Base-by-base conservation (phyloP, 139 green algal genomes). In the Asterochloris sp. region DNA sequence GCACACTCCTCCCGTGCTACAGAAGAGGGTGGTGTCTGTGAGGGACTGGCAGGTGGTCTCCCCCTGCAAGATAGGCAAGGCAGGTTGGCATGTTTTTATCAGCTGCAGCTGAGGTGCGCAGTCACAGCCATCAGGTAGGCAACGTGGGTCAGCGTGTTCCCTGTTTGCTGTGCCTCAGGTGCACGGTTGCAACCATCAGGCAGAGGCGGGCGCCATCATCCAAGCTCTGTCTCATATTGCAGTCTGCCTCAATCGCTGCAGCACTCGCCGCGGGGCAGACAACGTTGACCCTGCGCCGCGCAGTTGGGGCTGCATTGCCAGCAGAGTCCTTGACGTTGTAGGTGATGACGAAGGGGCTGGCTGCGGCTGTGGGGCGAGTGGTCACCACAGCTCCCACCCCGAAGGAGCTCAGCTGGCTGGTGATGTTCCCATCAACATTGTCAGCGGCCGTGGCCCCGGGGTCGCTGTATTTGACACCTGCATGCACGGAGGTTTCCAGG, bases 381-480 rank as follows among this genome's bases (percentile, higher is more conserved):
- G 85, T 90, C 16, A 83, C 81, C 14, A 89, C 87, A 10, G 82
- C 85, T 10, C 83, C 85, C 13, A 71, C 69, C 24, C 87, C 87
- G 63, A 81, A 89, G 0, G 83, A 21, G n/a, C 86, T 80, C 21
- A 89, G 63, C 69, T 63, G 29, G 12, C 27, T 28, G 16, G 81
- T 86, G 17, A 91, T 24, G 75, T 91, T 69, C 11, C 87, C 87
- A 54, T 91, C 85, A 4, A 79, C 60, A 0, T 79, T 86, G 62
- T 91, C 87, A 15, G 71, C n/a, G 1, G 83, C 87, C 15, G 54
- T 74, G 47, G 87, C 87, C 13, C 87, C 87, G 0, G 87, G 81
- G 63, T 91, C 87, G 6, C 10, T 38, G 47, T 79, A 79, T 0
- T 38, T 14, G 15, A 15, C 54, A 68, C 74, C 74, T 79, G 47